Conservation (phyloP, 768 basidiomycete species). For the Vararia minispora region DNA sequence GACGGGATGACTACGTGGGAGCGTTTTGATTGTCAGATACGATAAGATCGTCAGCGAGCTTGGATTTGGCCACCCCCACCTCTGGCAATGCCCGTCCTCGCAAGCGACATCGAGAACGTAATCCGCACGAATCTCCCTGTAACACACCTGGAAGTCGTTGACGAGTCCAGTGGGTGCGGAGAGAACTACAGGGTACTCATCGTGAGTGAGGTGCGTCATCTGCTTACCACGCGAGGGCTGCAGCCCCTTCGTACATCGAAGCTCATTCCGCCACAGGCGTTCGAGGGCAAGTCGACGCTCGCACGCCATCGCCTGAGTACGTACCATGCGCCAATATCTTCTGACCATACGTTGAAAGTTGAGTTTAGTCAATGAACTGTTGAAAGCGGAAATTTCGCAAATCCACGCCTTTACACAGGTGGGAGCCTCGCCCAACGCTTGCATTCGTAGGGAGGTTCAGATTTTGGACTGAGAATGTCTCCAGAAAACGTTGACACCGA, state of each 20-base stretch:
- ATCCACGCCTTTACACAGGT: conserved; percentile 91
- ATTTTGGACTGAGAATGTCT: background rate
- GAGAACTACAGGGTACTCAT: conserved; percentile 65
- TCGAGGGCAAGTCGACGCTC: conserved; percentile 76
- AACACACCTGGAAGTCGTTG: conserved; percentile 59
- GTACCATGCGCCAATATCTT: conserved; percentile 11
- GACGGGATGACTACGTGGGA: no score
- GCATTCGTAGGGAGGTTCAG: background rate
- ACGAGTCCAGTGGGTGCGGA: conserved; percentile 74
- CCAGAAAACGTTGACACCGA: conserved; percentile 66
- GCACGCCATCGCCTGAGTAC: conserved; percentile 60
- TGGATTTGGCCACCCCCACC: background rate
- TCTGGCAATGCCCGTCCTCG: conserved; percentile 47
- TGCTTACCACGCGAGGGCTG: background rate
- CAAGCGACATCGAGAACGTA: conserved; percentile 43
- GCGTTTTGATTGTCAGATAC: no score
- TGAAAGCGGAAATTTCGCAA: conserved; percentile 65
- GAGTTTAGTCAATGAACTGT: conserved; percentile 55
- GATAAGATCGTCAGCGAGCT: no score
- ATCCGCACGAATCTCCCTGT: conserved; percentile 57
- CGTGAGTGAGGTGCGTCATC: conserved; percentile 55
- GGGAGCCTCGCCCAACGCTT: conserved; percentile 6
- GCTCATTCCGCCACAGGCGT: conserved; percentile 33
- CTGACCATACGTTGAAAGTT: background rate
- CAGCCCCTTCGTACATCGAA: background rate